Base-by-base conservation (phyloP, 257 asterid genomes). In the Nicotiana undulata region DNA sequence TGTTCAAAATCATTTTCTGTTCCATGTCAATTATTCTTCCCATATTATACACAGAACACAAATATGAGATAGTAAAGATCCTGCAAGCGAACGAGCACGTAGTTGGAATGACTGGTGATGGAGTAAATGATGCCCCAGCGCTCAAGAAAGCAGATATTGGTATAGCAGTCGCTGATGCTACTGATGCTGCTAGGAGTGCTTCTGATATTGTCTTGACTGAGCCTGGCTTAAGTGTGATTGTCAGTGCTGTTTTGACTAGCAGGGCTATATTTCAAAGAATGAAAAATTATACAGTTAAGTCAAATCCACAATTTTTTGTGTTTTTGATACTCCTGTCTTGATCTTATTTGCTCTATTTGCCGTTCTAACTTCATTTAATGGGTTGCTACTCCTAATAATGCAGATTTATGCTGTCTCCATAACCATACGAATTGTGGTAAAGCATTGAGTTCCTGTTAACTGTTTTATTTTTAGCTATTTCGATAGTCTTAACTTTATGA, bases 91-190 rank as follows among this genome's bases (percentile, higher is more conserved):
- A 84, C 52, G 66, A 32, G 49, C 86, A 81, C 61, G 63, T 84
- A 3, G 81, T 84, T 15, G 84, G 84, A 81, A 84, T 84, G 86
- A 84, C 86, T 49, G 86, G 86, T 31, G 86, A 84, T 76, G 84
- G 86, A 28, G 84, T 84, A 40, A 76, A 84, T 59, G 86, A 84
- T 76, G 86, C 86, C 24, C 84, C 86, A 64, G 83, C 86, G 9
- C 82, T 83, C 17, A 83, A 83, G 80, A 83, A 72, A 82, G 83
- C 83, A 49, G 86, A 84, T 70, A 84, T 84, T 40, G 82, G 86
- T 3, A 84, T 84, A 58, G 83, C 83, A 77, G 87, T 84, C 28
- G 83, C 85, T 40, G 87, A 84, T 68, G 76, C 86, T 22, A 81
- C 86, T 11, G 84, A 84, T 84, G 87, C 87, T 51, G 85, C 83